Conservation (phyloP, 1,284 basidiomycete species). For the Ustilago hordei region DNA sequence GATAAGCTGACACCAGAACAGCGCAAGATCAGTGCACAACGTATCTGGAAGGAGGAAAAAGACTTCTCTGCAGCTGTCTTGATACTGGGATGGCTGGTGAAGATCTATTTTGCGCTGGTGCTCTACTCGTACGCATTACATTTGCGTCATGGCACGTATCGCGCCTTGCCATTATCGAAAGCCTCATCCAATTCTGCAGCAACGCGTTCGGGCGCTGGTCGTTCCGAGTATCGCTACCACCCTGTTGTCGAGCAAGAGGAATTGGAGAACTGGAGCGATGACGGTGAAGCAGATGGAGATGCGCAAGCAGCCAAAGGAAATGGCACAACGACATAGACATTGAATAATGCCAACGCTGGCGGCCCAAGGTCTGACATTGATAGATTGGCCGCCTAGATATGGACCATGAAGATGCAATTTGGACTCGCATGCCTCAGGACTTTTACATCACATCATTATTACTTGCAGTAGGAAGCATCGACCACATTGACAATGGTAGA, state of each 20-base stretch:
- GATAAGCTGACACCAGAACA: constrained; percentile 70
- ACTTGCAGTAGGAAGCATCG: not conserved
- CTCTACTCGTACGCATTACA: constrained; percentile 95
- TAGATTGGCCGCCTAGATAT: constrained; percentile 27
- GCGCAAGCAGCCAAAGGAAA: constrained; percentile 10
- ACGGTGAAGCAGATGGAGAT: constrained; percentile 38
- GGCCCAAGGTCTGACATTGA: constrained; percentile 39
- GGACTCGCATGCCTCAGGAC: not conserved
- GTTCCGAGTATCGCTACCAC: constrained; percentile 52
- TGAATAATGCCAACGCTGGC: constrained; percentile 5
- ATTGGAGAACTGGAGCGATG: constrained; percentile 56
- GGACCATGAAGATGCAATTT: not conserved
- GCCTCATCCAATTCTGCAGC: constrained; percentile 73
- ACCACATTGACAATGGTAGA: not conserved
- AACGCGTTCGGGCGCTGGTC: constrained; percentile 40
- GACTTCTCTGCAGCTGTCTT: constrained; percentile 82
- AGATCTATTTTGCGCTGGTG: constrained; percentile 92
- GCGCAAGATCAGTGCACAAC: constrained; percentile 52
- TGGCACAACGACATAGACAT: constrained; percentile 15
- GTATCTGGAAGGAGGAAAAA: constrained; percentile 89
- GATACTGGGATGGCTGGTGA: constrained; percentile 84
- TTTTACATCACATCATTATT: not conserved
- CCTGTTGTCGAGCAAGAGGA: constrained; percentile 56
- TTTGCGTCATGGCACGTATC: constrained; percentile 90
- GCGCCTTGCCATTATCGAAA: constrained; percentile 77